Base-by-base conservation (phyloP, 2,329 filamentous ascomycete species). In the Fusarium domesticum region DNA sequence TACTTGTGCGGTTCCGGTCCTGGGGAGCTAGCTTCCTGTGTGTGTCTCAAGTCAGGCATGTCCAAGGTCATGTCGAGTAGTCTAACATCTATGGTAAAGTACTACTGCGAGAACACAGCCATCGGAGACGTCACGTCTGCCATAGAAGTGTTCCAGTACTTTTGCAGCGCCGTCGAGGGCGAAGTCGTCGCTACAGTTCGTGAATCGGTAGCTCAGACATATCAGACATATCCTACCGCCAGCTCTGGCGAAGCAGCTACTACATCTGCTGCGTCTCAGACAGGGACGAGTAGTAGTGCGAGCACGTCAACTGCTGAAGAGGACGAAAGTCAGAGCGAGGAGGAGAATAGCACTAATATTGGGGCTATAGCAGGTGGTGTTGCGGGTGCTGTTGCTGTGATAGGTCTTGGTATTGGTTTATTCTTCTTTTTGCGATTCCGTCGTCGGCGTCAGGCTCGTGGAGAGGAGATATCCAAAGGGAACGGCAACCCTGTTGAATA, bases 11-110 rank as follows among this genome's bases (percentile, higher is more conserved):
- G 71, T 1, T 51, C 56, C 1, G 75, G 73, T 0, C 72, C 74
- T 1, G 64, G 74, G 48, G 73, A 71, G 8, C 62, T 80, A 3
- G 76, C 76, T 1, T 78, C 75, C 1, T 80, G 76, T 45, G 69
- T 67, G 5, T 80, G 77, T 44, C 49, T 79, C 42, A 77, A 78
- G 49, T 67, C 68, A 3, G 69, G 70, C 17, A 72, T 78, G 64
- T 67, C 67, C 2, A 62, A 60, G n/a, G 53, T 58, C 1, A 61
- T 78, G 6, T 69, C 69, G 6, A 74, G 64, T 50, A 58, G 53
- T 4, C 63, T 80, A n/a, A 72, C 70, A 0, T 71, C 69, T 1
- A 54, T 63, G 2, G 69, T 77, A 39, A 72, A 70, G 47, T 68
- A 60, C 16, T 63, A 61, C n/a, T 80, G 76, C 50, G 63, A 62